Evolutionary conservation across 2,329 filamentous ascomycete genomes (phyloP), one percentile per base, ranked within the genome.

Genomic region (Arthroderma sp.): DNA sequence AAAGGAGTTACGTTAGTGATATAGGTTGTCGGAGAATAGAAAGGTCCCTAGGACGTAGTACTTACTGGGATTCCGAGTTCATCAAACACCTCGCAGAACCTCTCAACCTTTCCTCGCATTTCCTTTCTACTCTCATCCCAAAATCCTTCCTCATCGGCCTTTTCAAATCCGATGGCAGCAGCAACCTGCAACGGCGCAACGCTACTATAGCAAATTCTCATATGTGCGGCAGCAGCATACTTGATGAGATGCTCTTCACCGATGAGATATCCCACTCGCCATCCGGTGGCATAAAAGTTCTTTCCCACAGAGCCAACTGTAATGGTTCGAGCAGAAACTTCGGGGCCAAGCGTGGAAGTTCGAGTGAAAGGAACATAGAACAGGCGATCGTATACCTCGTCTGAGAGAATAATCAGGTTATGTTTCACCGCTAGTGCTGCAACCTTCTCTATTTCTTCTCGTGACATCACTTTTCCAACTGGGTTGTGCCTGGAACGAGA

Each of bases 231-330:
- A 7, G 84, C 79, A 31, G 94, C 89, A 61, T 94, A 85, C 61
- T 93, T 83, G 67, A 96, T 87, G 43, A 96, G 71, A 49, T 94
- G 77, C 43, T 85, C 77, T 0, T 85, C 86, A 0, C 91, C 91
- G 58, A 96, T 91, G 33, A 98, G 71, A 80, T 89, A 98, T 45
- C 91, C 85, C 53, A 96, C 88, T 47, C 91, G 81, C 91, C 91
- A 98, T 40, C 91, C 91, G 0, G 91, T 98, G 46, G 85, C 86
- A 60, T 96, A 96, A 66, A 98, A 98, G 71, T 91, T 93, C 75
- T 98, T 98, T 55, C 91, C 91, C 1, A 87, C 91, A 0, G 87
- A 94, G 15, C 91, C 91, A 29, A 98, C 91, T 0, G 91, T 96
- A 40, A 98, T 67, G 4, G 91, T 96, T 53, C 94, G 74, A 47